Evolutionary conservation across 202 grass and related monocot genomes (phyloP), one percentile per base, ranked within the genome.

Genomic region (Eragrostis tef): DNA sequence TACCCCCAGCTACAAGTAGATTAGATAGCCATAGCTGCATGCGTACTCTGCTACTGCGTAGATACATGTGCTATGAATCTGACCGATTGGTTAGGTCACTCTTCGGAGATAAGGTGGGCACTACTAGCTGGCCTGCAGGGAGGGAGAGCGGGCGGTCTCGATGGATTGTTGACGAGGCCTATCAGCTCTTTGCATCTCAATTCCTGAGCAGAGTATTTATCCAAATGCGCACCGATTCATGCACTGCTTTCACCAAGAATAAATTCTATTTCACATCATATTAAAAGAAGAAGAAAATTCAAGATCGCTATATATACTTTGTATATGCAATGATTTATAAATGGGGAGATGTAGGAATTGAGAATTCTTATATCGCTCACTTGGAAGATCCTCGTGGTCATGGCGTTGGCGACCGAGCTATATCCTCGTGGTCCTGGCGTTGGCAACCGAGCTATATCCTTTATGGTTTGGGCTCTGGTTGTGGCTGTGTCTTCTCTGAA

Each of bases 91-190:
- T 24, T 67, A 65, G 76, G 48, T 41, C 26, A 53, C 21, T n/a
- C 15, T 4, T 0, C 57, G 22, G 57, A 1, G 57, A 60, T 60
- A 60, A 25, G 57, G 57, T 25, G 21, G 57, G 53, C 54, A 5
- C 1, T 31, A 31, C 29, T 61, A 27, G 4, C 58, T 26, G 20
- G 1, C 19, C 42, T 69, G 7, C 46, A 49, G 13, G 45, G 45
- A 31, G 24, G 19, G 31, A n/a, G n/a, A n/a, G n/a, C n/a, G n/a
- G n/a, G n/a, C n/a, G n/a, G n/a, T n/a, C 47, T 52, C 17, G 16
- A 72, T 53, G 26, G 70, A 72, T 53, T 41, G 49, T 12, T 21
- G 71, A 73, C 71, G 17, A 73, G 49, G 27, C 24, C 22, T 31
- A 64, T 16, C 3, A 39, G 71, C 9, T 51, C 48, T 16, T n/a